Evolutionary conservation across 805 yeast genomes (phyloP), one percentile per base, ranked within the genome.

Genomic region (Schwanniomyces pseudopolymorphus): DNA sequence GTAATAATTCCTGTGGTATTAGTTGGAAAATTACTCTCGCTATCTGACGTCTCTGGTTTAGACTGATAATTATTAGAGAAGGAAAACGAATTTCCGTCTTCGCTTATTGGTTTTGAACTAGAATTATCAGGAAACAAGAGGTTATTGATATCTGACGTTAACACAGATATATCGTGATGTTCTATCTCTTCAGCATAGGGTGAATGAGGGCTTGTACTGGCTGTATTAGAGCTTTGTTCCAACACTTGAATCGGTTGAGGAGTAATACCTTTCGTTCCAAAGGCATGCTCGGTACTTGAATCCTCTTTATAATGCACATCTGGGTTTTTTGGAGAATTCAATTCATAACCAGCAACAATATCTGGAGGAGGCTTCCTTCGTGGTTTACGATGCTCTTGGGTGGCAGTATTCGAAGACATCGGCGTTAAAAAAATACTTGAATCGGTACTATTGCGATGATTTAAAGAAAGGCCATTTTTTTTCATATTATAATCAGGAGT

Each of bases 321-420:
- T 31, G 4, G 4, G n/a, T n/a, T n/a, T n/a, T n/a, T n/a, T 27
- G 33, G 14, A 6, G 33, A 27, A 11, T 27, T n/a, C 14, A 31
- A 31, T 11, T 16, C 22, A 8, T 11, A 20, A 5, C 35, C 40
- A 4, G 14, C 36, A 11, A 3, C 28, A 6, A 43, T 6, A 21
- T 43, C 46, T n/a, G 46, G 46, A 8, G 46, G 46, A 4, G 46
- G 42, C 24, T 43, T 43, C 19, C 46, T 38, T 19, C 38, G 39
- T 7, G 26, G 31, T 24, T 43, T 43, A 11, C 28, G 26, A 14
- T 28, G 21, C 17, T 28, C 33, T 13, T 37, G 14, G 17, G 17
- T 20, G 9, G 42, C 33, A 7, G 39, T 38, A n/a, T 19, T 33
- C 7, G 22, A 24, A n/a, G 33, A n/a, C 13, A 28, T 21, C 9